These are phyloP conservation scores for Pseudocercospora fuligena DNA, from an alignment of 2,329 filamentous ascomycete species.

Conservation along the genomic window DNA sequence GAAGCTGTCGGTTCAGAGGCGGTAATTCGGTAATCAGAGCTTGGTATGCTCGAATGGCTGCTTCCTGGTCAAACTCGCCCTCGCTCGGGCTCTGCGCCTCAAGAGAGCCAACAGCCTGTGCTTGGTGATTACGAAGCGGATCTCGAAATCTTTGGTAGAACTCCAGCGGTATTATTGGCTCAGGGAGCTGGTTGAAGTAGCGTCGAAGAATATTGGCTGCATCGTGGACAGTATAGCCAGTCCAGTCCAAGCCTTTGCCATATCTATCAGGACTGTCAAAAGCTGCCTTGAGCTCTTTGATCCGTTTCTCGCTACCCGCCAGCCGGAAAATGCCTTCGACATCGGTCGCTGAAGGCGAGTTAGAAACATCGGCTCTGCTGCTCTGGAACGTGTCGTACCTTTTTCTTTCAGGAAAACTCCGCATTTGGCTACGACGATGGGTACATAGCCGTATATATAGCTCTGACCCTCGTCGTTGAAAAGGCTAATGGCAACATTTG, in stretches of 20 bases:
- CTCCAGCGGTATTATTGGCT: constrained; percentile 92
- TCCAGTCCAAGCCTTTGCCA: constrained; percentile 95
- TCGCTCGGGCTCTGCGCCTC: constrained; percentile 69
- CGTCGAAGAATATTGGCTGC: constrained; percentile 93
- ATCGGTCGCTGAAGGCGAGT: constrained; percentile 71
- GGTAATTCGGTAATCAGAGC: constrained; percentile 89
- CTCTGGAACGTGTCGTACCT: constrained; percentile 63
- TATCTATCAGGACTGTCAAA: constrained; percentile 96
- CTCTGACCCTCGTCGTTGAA: constrained; percentile 90
- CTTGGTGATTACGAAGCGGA: constrained; percentile 73
- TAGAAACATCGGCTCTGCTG: constrained; percentile 28
- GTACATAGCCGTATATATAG: constrained; percentile 98
- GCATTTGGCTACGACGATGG: constrained; percentile 97
- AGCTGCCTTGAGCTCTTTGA: constrained; percentile 89
- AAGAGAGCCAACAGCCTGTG: constrained; percentile 70
- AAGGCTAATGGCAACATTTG: constrained; percentile 96
- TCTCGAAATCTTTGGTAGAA: constrained; percentile 91
- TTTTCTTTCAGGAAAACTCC: constrained; percentile 98
- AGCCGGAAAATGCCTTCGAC: constrained; percentile 96
- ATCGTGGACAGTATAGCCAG: constrained; percentile 97
- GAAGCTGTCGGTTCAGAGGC: constrained; percentile 86
- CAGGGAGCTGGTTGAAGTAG: constrained; percentile 94
- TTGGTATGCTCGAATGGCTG: constrained; percentile 83
- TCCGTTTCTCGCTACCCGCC: constrained; percentile 94
- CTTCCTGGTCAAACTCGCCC: constrained; percentile 73